Percentiles rank a stretch among this genome's conserved stretches.
These are phyloP conservation scores for Malania oleifera DNA, from an alignment of 164 flowering plant genomes.

Conservation along the genomic window DNA sequence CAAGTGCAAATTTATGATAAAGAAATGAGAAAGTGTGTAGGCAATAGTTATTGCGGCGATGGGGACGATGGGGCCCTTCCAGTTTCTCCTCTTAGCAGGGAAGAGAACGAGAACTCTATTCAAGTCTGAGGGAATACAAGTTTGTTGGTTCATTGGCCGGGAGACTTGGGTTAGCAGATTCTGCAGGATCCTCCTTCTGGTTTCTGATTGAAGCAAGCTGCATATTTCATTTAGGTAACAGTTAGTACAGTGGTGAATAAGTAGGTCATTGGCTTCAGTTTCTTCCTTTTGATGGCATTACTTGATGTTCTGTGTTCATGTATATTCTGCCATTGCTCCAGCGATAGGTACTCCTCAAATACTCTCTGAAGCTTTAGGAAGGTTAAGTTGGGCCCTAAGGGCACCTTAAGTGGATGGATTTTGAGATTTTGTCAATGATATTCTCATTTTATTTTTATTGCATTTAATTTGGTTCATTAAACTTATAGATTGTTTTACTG, in stretches of 20 bases:
- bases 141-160: not conserved
- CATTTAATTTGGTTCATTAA: not conserved
- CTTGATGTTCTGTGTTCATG: constrained; percentile 24
- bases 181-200: not conserved
- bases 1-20: constrained; percentile 15
- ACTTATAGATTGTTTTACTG: not conserved
- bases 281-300: constrained; percentile 18
- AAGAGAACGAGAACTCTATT: constrained; percentile 15
- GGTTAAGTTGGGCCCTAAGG: constrained; percentile 15
- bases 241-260: constrained; percentile 24
- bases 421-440: not conserved
- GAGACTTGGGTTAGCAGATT: not conserved
- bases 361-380: constrained; percentile 27
- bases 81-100: constrained; percentile 16
- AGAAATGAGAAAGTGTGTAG: constrained; percentile 24
- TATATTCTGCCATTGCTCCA: constrained; percentile 27
- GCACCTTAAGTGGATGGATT: constrained; percentile 12
- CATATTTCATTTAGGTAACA: constrained; percentile 12
- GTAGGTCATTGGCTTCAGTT: constrained; percentile 19
- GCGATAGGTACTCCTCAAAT: constrained; percentile 26
- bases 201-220: not conserved
- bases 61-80: constrained; percentile 22
- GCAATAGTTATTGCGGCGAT: constrained; percentile 24
- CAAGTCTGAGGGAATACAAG: constrained; percentile 13
- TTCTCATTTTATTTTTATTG: not conserved